Evolutionary conservation across 768 basidiomycete species (phyloP), one percentile per base, ranked within the genome.

Genomic region (Amanita brunnescens): DNA sequence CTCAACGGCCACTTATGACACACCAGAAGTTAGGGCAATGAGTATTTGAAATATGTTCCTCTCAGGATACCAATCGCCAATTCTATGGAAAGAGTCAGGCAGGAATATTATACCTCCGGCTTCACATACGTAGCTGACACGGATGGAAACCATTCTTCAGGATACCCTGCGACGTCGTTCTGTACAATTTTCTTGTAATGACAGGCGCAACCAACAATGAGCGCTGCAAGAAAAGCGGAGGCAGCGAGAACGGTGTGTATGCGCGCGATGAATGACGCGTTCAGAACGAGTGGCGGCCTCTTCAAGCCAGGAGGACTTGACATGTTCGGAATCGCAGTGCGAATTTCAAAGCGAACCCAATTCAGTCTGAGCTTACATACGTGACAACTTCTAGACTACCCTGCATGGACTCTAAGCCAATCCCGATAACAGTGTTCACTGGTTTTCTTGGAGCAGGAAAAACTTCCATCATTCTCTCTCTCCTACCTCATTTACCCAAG

Each of bases 371-470:
- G n/a, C n/a, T n/a, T n/a, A n/a, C 33, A 34, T 38, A 48, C 35
- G 34, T 48, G n/a, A 48, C 24, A 38, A 16, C 37, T 16, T 3
- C n/a, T 38, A 18, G 37, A 38, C 1, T n/a, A n/a, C n/a, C n/a
- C n/a, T n/a, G n/a, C n/a, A n/a, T n/a, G n/a, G 13, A 16, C n/a
- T 16, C 18, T 18, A 51, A 60, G 20, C 55, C 71, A 29, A 93
- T 92, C 58, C 91, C 91, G 10, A 85, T 96, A 57, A 94, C 94
- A 1, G 88, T 94, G 52, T 91, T 95, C 67, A 97, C 93, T n/a
- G 93, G 93, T 13, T 95, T 91, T 63, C 78, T 92, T 3, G 88
- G 87, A 2, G 85, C 85, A 14, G 87, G 87, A 38, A 88, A 88
- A 65, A 88, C 85, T 0, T 81, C 81, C 2, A 72, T 87, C 23